Base-by-base conservation (phyloP, 1,139 yeast genomes). In the Saccharomyces pastorianus region DNA sequence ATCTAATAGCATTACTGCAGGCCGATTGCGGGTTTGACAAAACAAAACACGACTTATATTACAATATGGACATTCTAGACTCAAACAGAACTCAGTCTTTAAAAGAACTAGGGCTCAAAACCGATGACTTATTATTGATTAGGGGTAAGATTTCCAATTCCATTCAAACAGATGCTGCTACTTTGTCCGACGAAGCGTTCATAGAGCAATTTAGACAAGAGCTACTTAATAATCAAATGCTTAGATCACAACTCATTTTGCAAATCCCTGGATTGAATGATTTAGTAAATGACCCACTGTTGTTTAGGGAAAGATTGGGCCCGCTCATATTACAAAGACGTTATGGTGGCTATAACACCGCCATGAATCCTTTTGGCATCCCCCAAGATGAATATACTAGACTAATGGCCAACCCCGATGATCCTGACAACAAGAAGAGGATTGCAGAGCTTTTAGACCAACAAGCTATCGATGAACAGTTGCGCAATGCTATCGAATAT, bases 401-500 rank as follows among this genome's bases (percentile, higher is more conserved):
- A 50, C 67, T 86, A 34, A 75, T 78, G 64, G 71, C 77, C 49
- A 82, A 88, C 62, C 95, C 95, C 0, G 90, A 85, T 64, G 80
- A 83, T 62, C 88, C 88, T 20, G 89, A 81, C 51, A 84, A 79
- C 58, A 95, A 88, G 63, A 78, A 77, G 26, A 76, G 79, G 60
- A 84, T 89, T 49, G 65, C 84, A 65, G 93, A 88, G 61, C 66
- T 85, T 55, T 85, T 85, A 53, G 80, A 83, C 58, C 85, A 84
- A 63, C 83, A 83, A 62, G 88, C 84, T 49, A 83, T 90, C 32
- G 85, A 86, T 57, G 95, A 88, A 60, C 90, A 89, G 65, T 75
- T 86, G 74, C 78, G 82, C 52, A 76, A 82, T 60, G 98, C 98
- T 0, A 77, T 84, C 68, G 97, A 91, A 58, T 83, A 85, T 55